Base-by-base conservation (phyloP, 2,329 filamentous ascomycete species). In the Penicillium freii region DNA sequence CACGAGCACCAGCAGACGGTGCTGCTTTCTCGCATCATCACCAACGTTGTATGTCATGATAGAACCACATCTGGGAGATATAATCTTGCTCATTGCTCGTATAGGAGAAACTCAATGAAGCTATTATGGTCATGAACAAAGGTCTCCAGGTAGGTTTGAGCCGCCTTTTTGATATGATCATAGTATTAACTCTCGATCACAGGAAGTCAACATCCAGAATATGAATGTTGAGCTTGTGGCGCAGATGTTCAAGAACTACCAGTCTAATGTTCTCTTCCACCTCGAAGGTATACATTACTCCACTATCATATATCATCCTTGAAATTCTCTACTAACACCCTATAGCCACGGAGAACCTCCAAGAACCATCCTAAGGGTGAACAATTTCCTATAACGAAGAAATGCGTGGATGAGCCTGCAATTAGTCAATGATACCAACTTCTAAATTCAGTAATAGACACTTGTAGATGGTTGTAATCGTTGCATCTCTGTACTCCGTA, bases 221-320 rank as follows among this genome's bases (percentile, higher is more conserved):
- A 97, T 97, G 92, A 96, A 99, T 71, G 91, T 97, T 36, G 94
- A 97, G 78, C 83, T 97, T 3, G 94, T 97, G 5, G 92, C 93
- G 0, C 93, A 97, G 73, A 99, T 99, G 94, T 99, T 97, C 82
- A 97, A 97, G 80, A 99, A 97, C 77, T 99, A 99, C 74, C 92
- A 97, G 75, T 96, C 92, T 11, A 99, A 97, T 68, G 93, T 97
- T 15, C 80, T 97, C 6, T 97, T 99, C 74, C 94, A 99, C 69
- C 82, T 99, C 6, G 94, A 97, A 86, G 94, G 94, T 95, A 80
- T 64, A 50, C 38, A 42, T 29, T 10, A 33, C 31, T 27, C 13
- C 3, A 11, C 6, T 29, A n/a, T n/a, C 36, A 25, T 25, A 31
- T 50, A n/a, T 29, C 17, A 15, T 17, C 8, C 8, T 25, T 43